These are phyloP conservation scores for Strobilomyces echinocephalus DNA, from an alignment of 768 basidiomycete species.

Conservation along the genomic window DNA sequence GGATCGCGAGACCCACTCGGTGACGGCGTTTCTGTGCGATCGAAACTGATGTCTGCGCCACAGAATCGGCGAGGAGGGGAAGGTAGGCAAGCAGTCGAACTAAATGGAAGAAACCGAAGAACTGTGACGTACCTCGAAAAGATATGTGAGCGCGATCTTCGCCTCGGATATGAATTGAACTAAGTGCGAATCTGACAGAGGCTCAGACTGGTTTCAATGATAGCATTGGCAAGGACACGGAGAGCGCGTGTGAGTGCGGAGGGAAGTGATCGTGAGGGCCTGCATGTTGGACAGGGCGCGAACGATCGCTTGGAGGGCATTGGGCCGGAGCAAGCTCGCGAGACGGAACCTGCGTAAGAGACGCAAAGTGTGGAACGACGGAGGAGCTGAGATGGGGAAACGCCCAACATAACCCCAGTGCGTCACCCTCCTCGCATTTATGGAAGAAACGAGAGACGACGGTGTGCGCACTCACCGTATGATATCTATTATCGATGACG, in stretches of 20 bases:
- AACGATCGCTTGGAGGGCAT: slow-evolving; percentile 58
- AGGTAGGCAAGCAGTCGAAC: too few species aligned
- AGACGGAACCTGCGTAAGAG: slow-evolving; percentile 51
- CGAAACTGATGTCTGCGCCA: too few species aligned
- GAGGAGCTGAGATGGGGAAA: too few species aligned
- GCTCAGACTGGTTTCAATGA: slow-evolving; percentile 63
- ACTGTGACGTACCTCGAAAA: too few species aligned
- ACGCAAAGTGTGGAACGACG: not conserved
- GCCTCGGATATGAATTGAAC: slow-evolving; percentile 46
- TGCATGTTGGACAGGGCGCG: slow-evolving; percentile 50
- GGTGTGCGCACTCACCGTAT: slow-evolving; percentile 41
- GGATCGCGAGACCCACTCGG: too few species aligned
- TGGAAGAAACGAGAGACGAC: too few species aligned
- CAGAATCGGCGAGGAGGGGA: too few species aligned
- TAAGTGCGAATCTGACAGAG: slow-evolving; percentile 57
- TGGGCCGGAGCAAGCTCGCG: slow-evolving; percentile 47
- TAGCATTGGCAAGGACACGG: slow-evolving; percentile 51
- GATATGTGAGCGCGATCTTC: slow-evolving; percentile 34
- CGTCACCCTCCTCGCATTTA: too few species aligned
- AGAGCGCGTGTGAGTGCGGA: slow-evolving; percentile 64
- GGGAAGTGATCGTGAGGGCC: slow-evolving; percentile 29
- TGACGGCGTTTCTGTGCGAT: too few species aligned
- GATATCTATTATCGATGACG: slow-evolving; percentile 59
- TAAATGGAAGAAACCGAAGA: slow-evolving; percentile 20
- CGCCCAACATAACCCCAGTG: too few species aligned